Evolutionary conservation across 306 rosid genomes (phyloP).

Genomic region (Gastrolobium villosum): DNA sequence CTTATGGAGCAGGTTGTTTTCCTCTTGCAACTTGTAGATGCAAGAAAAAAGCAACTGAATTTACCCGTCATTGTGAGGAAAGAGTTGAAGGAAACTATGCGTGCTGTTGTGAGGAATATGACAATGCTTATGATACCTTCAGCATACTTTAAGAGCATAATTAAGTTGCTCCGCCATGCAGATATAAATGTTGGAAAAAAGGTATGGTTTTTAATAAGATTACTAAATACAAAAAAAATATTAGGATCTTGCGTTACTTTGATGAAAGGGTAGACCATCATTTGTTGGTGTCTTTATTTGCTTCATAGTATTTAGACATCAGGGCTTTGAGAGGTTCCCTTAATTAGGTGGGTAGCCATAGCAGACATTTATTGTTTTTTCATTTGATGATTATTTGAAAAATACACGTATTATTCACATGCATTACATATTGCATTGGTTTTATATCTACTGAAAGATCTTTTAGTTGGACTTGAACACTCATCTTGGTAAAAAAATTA

Average conservation of each 20-base stretch:
- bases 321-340: conserved; percentile 3
- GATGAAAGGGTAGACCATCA: background rate
- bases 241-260: conserved; percentile 26
- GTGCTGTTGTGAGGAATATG: conserved; percentile 63
- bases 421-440: background rate
- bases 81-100: conserved; percentile 71
- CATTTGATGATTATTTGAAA: background rate
- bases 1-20: conserved; percentile 79
- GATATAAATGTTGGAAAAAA: conserved; percentile 70
- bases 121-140: conserved; percentile 69
- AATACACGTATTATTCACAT: background rate
- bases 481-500: background rate
- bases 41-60: conserved; percentile 60
- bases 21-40: conserved; percentile 69
- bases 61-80: conserved; percentile 63
- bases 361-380: conserved; percentile 3
- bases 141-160: conserved; percentile 69
- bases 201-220: conserved; percentile 58
- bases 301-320: background rate
- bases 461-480: conserved; percentile 20
- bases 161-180: conserved; percentile 67
- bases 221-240: background rate
- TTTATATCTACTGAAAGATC: background rate
- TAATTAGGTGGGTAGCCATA: background rate
- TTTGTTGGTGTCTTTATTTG: conserved; percentile 18